Conservation (phyloP, 805 yeast genomes). For the Yarrowia sp. region DNA sequence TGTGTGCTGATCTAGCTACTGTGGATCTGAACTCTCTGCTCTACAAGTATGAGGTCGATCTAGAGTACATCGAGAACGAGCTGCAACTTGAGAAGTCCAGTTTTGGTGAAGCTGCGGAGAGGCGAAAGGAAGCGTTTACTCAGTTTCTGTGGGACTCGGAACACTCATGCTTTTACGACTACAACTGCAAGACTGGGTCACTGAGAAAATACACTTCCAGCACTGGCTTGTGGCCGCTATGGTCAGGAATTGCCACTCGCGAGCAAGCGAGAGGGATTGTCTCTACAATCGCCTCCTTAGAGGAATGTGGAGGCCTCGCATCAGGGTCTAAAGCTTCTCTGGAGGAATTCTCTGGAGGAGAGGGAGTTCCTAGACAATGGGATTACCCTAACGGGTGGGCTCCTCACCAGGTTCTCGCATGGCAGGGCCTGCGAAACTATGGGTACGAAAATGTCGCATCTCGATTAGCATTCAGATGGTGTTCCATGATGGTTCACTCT, state of each 20-base stretch:
- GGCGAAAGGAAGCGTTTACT: conserved; percentile 63
- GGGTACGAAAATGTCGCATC: conserved; percentile 70
- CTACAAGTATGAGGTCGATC: conserved; percentile 89
- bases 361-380: conserved; percentile 93
- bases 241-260: conserved; percentile 74
- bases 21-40: conserved; percentile 85
- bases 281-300: conserved; percentile 54
- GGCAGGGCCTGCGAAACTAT: conserved; percentile 83
- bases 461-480: conserved; percentile 84
- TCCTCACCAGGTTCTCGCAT: conserved; percentile 93
- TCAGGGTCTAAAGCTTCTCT: conserved; percentile 80
- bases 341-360: conserved; percentile 67
- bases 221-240: conserved; percentile 89
- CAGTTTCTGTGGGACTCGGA: conserved; percentile 85
- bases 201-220: conserved; percentile 81
- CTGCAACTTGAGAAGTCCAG: conserved; percentile 55
- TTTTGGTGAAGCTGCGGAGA: conserved; percentile 70
- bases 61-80: conserved; percentile 59
- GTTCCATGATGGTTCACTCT: conserved; percentile 84
- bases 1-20: conserved; percentile 88
- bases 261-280: conserved; percentile 66
- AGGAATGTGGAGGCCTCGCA: conserved; percentile 86
- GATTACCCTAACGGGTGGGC: conserved; percentile 99
- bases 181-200: conserved; percentile 63
- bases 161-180: conserved; percentile 81